phyloP scores from a whole-genome alignment of 1,284 basidiomycete genomes.

The Tetrapyrgos nigripes region DNA sequence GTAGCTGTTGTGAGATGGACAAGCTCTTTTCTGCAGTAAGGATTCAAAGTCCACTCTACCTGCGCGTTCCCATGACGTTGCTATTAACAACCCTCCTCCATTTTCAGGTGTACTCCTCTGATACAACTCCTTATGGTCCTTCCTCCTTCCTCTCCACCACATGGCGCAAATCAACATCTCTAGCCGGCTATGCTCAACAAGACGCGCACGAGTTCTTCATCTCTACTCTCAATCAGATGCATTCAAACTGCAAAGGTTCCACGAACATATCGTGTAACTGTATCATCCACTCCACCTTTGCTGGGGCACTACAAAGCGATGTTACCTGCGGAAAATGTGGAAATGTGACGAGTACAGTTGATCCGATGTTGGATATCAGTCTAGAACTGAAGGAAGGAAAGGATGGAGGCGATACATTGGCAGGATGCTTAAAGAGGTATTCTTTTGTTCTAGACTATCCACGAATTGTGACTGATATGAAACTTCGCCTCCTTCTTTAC shows the following conservation, averaged over 20 bases:
- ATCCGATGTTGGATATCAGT: constrained; percentile 93
- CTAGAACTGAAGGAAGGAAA: constrained; percentile 73
- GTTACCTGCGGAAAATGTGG: constrained; percentile 86
- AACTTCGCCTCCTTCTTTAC: not conserved
- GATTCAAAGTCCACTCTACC: constrained; percentile 1
- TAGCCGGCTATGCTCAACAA: constrained; percentile 93
- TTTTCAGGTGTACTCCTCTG: constrained; percentile 73
- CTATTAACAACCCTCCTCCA: too few species aligned
- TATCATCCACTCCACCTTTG: constrained; percentile 91
- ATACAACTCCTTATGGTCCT: constrained; percentile 80
- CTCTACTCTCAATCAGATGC: constrained; percentile 83
- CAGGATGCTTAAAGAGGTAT: constrained; percentile 74
- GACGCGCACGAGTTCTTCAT: constrained; percentile 95
- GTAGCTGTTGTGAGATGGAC: constrained; percentile 96
- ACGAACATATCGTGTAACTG: constrained; percentile 86
- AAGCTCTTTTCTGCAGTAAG: constrained; percentile 85
- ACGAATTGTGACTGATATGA: not conserved
- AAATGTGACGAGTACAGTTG: constrained; percentile 80
- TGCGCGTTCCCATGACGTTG: not conserved
- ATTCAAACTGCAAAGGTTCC: constrained; percentile 75
- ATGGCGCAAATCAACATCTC: constrained; percentile 85
- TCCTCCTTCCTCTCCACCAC: constrained; percentile 85
- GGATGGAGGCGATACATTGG: constrained; percentile 64
- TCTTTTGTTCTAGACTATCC: not conserved
- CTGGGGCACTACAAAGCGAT: constrained; percentile 87